A percentile compares a stretch with the other conserved stretches of the same genome.
These are phyloP conservation scores for Arctostaphylos glauca DNA, from an alignment of 148 eudicot genomes.

Conservation along the genomic window DNA sequence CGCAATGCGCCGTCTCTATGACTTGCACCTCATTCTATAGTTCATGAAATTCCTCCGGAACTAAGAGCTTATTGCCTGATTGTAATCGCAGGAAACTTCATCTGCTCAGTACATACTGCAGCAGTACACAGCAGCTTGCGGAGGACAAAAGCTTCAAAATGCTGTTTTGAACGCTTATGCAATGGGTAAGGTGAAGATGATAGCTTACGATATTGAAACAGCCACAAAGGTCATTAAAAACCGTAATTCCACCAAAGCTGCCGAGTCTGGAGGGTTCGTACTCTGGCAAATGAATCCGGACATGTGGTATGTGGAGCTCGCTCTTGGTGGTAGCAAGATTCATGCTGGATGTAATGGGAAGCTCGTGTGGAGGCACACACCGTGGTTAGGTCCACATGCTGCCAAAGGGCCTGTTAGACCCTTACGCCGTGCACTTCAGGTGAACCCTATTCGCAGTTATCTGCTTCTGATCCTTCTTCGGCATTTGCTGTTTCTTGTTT, in stretches of 20 bases:
- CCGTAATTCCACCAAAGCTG: slow-evolving; percentile 60
- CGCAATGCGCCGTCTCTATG: background rate
- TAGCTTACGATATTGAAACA: slow-evolving; percentile 77
- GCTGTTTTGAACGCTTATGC: slow-evolving; percentile 73
- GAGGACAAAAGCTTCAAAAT: slow-evolving; percentile 69
- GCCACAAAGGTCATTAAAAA: slow-evolving; percentile 80
- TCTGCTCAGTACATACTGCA: slow-evolving; percentile 92
- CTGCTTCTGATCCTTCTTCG: too few relatives aligned
- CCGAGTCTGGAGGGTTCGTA: slow-evolving; percentile 83
- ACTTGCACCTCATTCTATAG: background rate
- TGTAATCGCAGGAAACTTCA: slow-evolving; percentile 60
- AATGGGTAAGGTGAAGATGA: slow-evolving; percentile 79
- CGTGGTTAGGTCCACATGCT: slow-evolving; percentile 89
- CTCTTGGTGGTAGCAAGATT: slow-evolving; percentile 82
- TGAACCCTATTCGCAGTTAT: slow-evolving; percentile 17
- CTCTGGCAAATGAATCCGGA: slow-evolving; percentile 94
- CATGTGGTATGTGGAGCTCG: slow-evolving; percentile 95
- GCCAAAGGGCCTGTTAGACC: slow-evolving; percentile 93
- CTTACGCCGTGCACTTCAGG: slow-evolving; percentile 87
- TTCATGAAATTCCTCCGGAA: background rate
- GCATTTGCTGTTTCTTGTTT: too few relatives aligned
- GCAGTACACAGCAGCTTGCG: slow-evolving; percentile 81
- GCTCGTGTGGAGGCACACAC: slow-evolving; percentile 88
- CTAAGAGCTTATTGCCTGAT: background rate
- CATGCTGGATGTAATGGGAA: slow-evolving; percentile 87